Conservation (phyloP, 768 basidiomycete species). For the Cyathus striatus region DNA sequence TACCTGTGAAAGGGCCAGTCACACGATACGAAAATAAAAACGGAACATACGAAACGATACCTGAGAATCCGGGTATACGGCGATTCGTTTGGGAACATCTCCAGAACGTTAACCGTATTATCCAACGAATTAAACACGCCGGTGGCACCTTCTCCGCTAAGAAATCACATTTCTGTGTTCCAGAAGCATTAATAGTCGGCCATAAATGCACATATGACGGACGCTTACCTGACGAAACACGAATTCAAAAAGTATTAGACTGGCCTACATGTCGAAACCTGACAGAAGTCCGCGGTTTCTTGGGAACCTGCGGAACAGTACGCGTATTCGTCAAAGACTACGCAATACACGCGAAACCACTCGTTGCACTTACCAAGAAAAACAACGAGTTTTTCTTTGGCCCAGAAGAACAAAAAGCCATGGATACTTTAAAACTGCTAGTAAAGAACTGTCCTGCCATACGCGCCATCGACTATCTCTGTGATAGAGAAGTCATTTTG, state of each 20-base stretch:
- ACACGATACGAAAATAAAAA: background rate
- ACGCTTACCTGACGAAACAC: background rate
- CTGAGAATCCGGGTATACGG: background rate
- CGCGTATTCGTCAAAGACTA: background rate
- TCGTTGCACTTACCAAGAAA: background rate
- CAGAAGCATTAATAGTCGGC: background rate
- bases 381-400: background rate
- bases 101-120: background rate
- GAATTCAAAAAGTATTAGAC: background rate
- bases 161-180: background rate
- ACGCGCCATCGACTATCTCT: background rate
- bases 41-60: background rate
- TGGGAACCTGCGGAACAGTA: background rate
- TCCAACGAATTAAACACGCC: background rate
- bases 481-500: background rate
- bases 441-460: background rate
- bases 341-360: background rate
- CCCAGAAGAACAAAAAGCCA: background rate
- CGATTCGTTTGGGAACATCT: background rate
- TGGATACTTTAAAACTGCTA: conserved; percentile 2
- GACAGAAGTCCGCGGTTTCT: background rate
- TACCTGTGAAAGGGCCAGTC: background rate
- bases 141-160: background rate
- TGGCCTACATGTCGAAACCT: background rate
- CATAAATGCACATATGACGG: background rate